Evolutionary conservation across 805 yeast species (phyloP).

Genomic region (Starmerella apicola): DNA sequence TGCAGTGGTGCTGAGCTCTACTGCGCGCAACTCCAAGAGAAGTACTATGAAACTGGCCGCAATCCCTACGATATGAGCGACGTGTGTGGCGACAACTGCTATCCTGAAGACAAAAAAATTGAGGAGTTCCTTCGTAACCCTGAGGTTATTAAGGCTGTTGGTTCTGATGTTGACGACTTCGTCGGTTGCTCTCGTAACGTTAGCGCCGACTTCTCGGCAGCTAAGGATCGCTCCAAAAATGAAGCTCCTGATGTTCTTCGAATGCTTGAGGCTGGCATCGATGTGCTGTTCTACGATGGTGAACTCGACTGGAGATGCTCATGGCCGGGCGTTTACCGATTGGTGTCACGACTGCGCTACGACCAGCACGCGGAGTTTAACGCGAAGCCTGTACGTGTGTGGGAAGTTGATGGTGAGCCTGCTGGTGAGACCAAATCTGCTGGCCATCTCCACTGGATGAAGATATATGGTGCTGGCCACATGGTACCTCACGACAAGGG

Average conservation of each 20-base stretch:
- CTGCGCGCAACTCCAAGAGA: conserved; percentile 64
- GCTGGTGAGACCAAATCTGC: conserved; percentile 64
- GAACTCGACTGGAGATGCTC: conserved; percentile 94
- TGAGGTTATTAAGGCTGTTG: conserved; percentile 67
- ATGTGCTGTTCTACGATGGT: conserved; percentile 86
- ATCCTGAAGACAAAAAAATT: conserved; percentile 62
- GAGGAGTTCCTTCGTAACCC: conserved; percentile 67
- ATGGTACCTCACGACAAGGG: conserved; percentile 94
- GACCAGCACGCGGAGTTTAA: conserved; percentile 42
- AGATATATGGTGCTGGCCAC: conserved; percentile 86
- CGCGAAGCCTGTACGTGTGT: conserved; percentile 27
- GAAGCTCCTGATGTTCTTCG: conserved; percentile 61
- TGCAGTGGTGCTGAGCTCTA: conserved; percentile 87
- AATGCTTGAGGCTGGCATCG: conserved; percentile 58
- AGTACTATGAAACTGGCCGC: conserved; percentile 72
- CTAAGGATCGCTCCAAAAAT: conserved; percentile 90
- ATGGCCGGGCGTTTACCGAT: conserved; percentile 88
- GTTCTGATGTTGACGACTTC: conserved; percentile 73
- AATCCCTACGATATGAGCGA: conserved; percentile 85
- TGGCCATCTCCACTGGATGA: conserved; percentile 63
- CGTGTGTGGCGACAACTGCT: conserved; percentile 64
- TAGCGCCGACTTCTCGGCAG: conserved; percentile 64
- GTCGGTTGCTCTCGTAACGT: conserved; percentile 47
- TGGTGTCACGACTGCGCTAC: conserved; percentile 68
- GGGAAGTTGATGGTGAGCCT: conserved; percentile 35